Base-by-base conservation (phyloP, 768 basidiomycete genomes). In the Boletus subcaerulescens region DNA sequence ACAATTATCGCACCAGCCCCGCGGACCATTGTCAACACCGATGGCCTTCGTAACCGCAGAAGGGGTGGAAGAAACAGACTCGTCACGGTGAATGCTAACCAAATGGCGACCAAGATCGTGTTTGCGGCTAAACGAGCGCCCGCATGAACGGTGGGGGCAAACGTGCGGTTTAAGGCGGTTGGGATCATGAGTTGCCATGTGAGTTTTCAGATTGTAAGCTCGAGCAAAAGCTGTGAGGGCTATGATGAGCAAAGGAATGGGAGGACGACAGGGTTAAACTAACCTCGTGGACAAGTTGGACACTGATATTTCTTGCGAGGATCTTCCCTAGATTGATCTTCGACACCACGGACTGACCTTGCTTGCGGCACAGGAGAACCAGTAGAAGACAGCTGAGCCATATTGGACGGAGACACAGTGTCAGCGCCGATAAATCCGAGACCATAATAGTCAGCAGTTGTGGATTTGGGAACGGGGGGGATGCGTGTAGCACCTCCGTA, bases 201-300 rank as follows among this genome's bases (percentile, higher is more conserved):
- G 94, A 0, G 94, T 95, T 77, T 98, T 98, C 54, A 98, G 74
- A 65, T 98, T 98, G 73, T 91, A 97, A 3, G 93, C 93, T 26
- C 94, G 79, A 12, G 93, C 94, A 62, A 98, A 98, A 1, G 89
- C 95, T 89, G 55, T 50, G 31, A 58, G 38, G 31, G 31, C 5
- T 5, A 13, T 1, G 9, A 18, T 62, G 33, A 71, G 54, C 4
- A 43, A 38, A 39, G 29, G 26, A 20, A 32, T 5, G n/a, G 18
- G 24, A 38, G 17, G 14, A 41, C 13, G 14, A 52, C 40, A 42
- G 31, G 15, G 53, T 35, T 13, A 11, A 38, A 57, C 71, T 1
- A 56, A 91, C 90, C 83, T 74, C 90, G 77, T 18, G 86, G 85
- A 67, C 91, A 93, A 26, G 77, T 77, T 12, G 79, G 69, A 64